Conservation (phyloP, 2,329 filamentous ascomycete species). For the Bipolaris oryzae region DNA sequence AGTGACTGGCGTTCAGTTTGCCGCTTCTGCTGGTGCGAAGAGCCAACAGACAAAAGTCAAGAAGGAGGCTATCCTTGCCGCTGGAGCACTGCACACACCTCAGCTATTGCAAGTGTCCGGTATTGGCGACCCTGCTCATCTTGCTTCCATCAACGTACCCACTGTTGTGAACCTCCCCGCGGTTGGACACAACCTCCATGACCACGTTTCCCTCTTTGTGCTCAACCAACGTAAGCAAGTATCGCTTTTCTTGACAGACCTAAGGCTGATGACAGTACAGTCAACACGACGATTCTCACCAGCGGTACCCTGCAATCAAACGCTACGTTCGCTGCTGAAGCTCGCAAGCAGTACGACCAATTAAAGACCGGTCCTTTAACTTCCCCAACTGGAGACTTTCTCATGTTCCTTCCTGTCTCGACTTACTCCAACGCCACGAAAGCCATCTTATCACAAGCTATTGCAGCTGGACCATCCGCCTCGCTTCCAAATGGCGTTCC, state of each 20-base stretch:
- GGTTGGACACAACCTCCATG: conserved; percentile 34
- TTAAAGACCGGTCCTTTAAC: conserved; percentile 20
- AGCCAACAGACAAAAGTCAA: conserved; percentile 24
- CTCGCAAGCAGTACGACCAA: conserved; percentile 22
- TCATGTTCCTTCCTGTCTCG: conserved; percentile 29
- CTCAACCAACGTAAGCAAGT: conserved; percentile 14
- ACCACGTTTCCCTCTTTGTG: conserved; percentile 21
- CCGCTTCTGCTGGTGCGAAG: conserved; percentile 18
- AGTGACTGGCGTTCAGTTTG: conserved; percentile 30
- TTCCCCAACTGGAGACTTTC: conserved; percentile 28
- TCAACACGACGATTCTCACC: conserved; percentile 20
- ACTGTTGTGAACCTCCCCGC: conserved; percentile 33
- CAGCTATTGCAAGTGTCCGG: conserved; percentile 38
- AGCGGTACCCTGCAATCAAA: conserved; percentile 18
- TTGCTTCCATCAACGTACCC: conserved; percentile 25
- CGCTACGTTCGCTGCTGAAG: conserved; percentile 29
- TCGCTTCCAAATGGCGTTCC: conserved; percentile 25
- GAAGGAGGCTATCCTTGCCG: conserved; percentile 33
- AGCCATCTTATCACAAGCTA: conserved; percentile 22
- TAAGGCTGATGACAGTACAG: neutral
- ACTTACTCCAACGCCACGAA: conserved; percentile 25
- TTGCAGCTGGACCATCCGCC: conserved; percentile 18
- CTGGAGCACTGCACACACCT: conserved; percentile 34
- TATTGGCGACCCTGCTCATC: conserved; percentile 31
- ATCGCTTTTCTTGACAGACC: neutral